A percentile compares a stretch with the other conserved stretches of the same genome.
phyloP scores from a whole-genome alignment of 139 green algal genomes.

The Volvox africanus region DNA sequence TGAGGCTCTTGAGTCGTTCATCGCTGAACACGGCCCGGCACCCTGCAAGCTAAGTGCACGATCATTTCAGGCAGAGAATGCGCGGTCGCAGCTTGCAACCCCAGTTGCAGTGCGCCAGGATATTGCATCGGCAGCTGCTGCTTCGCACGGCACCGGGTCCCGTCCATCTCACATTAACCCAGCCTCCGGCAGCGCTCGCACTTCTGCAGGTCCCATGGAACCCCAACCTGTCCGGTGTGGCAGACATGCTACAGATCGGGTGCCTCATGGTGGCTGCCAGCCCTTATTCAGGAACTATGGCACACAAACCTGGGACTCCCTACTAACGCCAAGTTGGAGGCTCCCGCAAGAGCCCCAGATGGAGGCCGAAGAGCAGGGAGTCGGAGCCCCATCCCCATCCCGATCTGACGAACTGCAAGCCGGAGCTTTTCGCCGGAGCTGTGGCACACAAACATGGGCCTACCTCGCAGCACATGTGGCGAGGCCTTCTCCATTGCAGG shows the following conservation, averaged over 20 bases:
- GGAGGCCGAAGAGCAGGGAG: too few relatives aligned
- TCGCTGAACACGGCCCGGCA: not conserved
- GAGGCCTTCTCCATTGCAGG: too few relatives aligned
- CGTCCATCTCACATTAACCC: not conserved
- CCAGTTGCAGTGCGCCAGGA: not conserved
- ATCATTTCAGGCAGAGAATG: not conserved
- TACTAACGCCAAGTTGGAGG: not conserved
- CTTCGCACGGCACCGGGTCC: not conserved
- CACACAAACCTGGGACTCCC: conserved; percentile 22
- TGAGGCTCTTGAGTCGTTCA: not conserved
- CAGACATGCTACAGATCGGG: too few relatives aligned
- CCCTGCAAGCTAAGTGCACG: not conserved
- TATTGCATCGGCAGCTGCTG: not conserved
- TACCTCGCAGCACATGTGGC: too few relatives aligned
- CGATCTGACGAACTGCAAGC: too few relatives aligned
- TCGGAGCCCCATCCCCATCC: too few relatives aligned
- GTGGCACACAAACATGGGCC: too few relatives aligned
- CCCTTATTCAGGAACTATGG: not conserved
- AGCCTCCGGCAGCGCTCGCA: not conserved
- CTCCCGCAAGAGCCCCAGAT: too few relatives aligned
- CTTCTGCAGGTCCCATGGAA: not conserved
- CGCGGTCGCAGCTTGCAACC: not conserved
- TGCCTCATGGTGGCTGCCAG: not conserved
- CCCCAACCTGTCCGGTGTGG: not conserved
- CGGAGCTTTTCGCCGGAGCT: too few relatives aligned